phyloP scores from a whole-genome alignment of 768 basidiomycete species.

The Boletus pseudo-olivaceus region DNA sequence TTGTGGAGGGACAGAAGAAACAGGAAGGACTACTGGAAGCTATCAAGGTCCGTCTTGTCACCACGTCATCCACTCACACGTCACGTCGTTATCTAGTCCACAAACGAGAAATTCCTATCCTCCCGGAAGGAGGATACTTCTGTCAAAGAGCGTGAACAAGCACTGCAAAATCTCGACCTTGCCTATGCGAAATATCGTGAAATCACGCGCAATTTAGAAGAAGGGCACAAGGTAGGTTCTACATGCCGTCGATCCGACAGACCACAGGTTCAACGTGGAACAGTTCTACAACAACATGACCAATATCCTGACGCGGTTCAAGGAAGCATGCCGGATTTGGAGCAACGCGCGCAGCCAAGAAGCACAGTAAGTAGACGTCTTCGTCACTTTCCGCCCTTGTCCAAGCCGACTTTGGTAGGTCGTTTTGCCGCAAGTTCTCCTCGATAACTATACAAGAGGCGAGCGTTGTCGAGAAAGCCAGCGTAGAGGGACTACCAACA shows the following conservation, averaged over 20 bases:
- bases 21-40: constrained; percentile 64
- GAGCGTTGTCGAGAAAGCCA: constrained; percentile 3
- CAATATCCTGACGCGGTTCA: constrained; percentile 68
- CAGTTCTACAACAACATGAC: constrained; percentile 91
- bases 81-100: constrained; percentile 37
- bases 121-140: constrained; percentile 75
- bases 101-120: constrained; percentile 71
- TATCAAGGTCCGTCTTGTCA: constrained; percentile 55
- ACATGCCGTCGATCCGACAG: not conserved
- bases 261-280: not conserved
- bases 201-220: constrained; percentile 78
- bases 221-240: constrained; percentile 70
- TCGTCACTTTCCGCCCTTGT: not conserved
- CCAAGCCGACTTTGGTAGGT: constrained; percentile 7
- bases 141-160: constrained; percentile 77
- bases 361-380: constrained; percentile 52
- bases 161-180: constrained; percentile 76
- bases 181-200: constrained; percentile 89
- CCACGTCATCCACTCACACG: not conserved
- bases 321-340: constrained; percentile 74
- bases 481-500: not conserved
- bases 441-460: constrained; percentile 33
- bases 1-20: constrained; percentile 48
- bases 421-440: constrained; percentile 19
- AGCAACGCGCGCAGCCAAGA: constrained; percentile 68